These are phyloP conservation scores for Conidiobolus incongruus DNA, from an alignment of 371 early-diverging fungal genomes.

Conservation along the genomic window DNA sequence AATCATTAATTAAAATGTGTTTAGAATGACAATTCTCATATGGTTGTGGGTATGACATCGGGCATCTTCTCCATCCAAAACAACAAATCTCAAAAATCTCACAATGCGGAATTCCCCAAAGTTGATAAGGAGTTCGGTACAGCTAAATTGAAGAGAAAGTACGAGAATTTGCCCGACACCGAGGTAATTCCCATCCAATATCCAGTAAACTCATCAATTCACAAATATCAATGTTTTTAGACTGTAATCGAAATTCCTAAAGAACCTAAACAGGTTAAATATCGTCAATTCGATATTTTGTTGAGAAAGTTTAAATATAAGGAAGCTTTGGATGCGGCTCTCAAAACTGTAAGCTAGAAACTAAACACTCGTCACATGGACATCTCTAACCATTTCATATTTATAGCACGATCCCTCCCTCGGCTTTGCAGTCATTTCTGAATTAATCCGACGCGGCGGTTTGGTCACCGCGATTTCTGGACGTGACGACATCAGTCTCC, in stretches of 20 bases:
- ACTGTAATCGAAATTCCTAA: conserved; percentile 11
- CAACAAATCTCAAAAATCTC: conserved; percentile 25
- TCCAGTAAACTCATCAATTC: no score
- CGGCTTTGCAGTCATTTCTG: conserved; percentile 39
- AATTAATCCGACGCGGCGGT: conserved; percentile 68
- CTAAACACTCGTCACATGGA: background rate
- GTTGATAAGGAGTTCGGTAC: no score
- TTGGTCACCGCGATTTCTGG: conserved; percentile 56
- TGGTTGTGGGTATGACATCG: conserved; percentile 81
- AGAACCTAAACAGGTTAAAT: conserved; percentile 10
- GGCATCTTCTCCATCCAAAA: conserved; percentile 74
- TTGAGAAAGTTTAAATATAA: conserved; percentile 24
- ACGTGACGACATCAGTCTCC: conserved; percentile 64
- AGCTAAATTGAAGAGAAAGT: background rate
- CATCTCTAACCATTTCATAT: background rate
- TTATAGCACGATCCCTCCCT: conserved; percentile 4
- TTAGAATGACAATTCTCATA: conserved; percentile 58
- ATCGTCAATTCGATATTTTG: no score
- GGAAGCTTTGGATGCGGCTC: conserved; percentile 65
- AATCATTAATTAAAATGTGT: background rate
- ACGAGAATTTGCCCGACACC: background rate
- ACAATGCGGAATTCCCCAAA: conserved; percentile 15
- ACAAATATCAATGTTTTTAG: background rate
- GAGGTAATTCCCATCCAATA: background rate
- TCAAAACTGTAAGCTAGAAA: conserved; percentile 6